Evolutionary conservation across 78 protist genomes (phyloP).

Genomic region (Dictyostelium intermedium): DNA sequence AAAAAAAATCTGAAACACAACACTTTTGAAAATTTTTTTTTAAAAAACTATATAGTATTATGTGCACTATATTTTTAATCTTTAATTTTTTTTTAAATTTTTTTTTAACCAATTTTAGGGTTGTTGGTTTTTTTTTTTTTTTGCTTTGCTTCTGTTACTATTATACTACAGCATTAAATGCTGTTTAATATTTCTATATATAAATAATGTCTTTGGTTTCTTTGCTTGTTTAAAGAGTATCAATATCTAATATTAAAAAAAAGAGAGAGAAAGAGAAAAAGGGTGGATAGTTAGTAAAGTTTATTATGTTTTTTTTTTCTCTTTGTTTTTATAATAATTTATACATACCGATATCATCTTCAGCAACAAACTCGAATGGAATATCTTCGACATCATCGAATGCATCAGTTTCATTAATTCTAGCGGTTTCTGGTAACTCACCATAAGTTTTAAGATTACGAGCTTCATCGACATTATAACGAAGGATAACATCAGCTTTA

Average conservation of each 20-base stretch:
- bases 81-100: not conserved
- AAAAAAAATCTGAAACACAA: not conserved
- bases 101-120: too few species aligned
- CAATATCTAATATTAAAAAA: not conserved
- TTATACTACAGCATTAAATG: not conserved
- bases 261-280: too few species aligned
- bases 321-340: not conserved
- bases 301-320: not conserved
- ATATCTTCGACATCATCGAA: constrained; percentile 77
- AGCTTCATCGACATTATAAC: constrained; percentile 97
- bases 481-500: constrained; percentile 97
- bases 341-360: constrained; percentile 32
- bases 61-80: not conserved
- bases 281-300: not conserved
- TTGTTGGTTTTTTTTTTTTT: not conserved
- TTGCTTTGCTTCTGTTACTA: not conserved
- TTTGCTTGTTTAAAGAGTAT: not conserved
- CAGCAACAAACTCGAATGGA: constrained; percentile 78
- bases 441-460: constrained; percentile 90
- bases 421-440: constrained; percentile 94
- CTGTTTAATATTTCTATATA: constrained; percentile 13
- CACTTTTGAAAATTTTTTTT: not conserved
- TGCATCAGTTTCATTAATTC: constrained; percentile 81
- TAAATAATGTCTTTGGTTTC: not conserved
- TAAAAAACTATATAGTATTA: not conserved